phyloP scores from a whole-genome alignment of 139 green algal species.

The Chlamydomonas incerta region DNA sequence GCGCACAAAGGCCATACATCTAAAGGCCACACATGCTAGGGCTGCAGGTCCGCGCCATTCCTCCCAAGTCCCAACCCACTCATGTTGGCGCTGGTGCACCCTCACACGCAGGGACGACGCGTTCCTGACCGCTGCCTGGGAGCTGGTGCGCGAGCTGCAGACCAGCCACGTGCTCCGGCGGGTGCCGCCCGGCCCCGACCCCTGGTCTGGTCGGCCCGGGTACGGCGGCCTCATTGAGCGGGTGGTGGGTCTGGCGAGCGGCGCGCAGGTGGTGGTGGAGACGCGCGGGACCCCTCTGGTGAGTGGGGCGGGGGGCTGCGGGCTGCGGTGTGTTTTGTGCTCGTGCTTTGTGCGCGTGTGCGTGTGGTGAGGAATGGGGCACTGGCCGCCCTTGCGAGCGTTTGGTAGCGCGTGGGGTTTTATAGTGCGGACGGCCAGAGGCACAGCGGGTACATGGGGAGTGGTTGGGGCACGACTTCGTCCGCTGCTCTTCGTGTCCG shows the following conservation, averaged over 20 bases:
- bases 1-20: not conserved
- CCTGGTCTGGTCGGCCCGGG: slow-evolving; percentile 3
- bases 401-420: not conserved
- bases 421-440: too few relatives aligned
- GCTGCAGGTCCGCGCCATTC: too few relatives aligned
- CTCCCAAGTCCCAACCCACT: too few relatives aligned
- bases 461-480: too few relatives aligned
- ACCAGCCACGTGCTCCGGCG: not conserved
- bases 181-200: slow-evolving; percentile 12
- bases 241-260: not conserved
- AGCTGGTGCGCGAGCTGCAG: slow-evolving; percentile 15
- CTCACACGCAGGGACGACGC: slow-evolving; percentile 39
- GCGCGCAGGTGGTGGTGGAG: not conserved
- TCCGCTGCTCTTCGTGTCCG: too few relatives aligned
- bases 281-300: not conserved
- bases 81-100: too few relatives aligned
- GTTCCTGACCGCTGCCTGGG: not conserved
- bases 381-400: too few relatives aligned
- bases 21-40: too few relatives aligned
- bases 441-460: too few relatives aligned
- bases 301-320: not conserved
- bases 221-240: slow-evolving; percentile 26
- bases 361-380: not conserved
- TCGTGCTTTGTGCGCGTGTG: too few relatives aligned
- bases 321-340: too few relatives aligned